These are phyloP conservation scores for Moricandia arvensis DNA, from an alignment of 345 rosid genomes.

Conservation along the genomic window DNA sequence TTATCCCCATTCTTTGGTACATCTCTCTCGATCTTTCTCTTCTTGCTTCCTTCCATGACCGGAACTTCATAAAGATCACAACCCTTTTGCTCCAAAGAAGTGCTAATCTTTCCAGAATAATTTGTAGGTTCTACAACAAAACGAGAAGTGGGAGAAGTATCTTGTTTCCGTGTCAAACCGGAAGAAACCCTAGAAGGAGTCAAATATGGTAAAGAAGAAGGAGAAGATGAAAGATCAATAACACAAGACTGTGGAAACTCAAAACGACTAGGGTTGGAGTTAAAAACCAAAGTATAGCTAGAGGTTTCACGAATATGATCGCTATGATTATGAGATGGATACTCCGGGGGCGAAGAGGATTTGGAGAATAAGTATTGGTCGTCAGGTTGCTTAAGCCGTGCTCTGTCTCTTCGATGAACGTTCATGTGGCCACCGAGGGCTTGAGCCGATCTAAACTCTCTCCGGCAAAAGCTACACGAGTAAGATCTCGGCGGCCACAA, in stretches of 20 bases:
- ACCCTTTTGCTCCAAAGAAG: conserved; percentile 33
- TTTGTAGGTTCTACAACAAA: conserved; percentile 28
- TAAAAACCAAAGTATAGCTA: conserved; percentile 46
- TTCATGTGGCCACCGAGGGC: conserved; percentile 98
- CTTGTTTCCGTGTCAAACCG: conserved; percentile 32
- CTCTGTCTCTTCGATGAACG: conserved; percentile 90
- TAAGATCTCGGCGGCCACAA: conserved; percentile 96
- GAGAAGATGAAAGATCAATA: conserved; percentile 33
- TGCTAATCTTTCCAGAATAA: conserved; percentile 11
- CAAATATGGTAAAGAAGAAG: conserved; percentile 39
- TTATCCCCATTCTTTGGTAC: conserved; percentile 34
- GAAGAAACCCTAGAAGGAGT: conserved; percentile 56
- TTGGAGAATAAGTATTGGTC: conserved; percentile 37
- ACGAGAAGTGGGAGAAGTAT: conserved; percentile 41
- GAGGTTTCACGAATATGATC: conserved; percentile 30
- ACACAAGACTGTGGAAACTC: conserved; percentile 31
- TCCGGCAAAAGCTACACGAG: conserved; percentile 74
- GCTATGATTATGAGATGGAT: conserved; percentile 40
- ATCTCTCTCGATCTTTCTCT: conserved; percentile 33
- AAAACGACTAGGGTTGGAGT: conserved; percentile 64
- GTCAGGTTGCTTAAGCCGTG: conserved; percentile 69
- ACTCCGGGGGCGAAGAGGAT: conserved; percentile 40
- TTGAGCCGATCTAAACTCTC: conserved; percentile 88
- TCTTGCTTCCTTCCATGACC: conserved; percentile 38
- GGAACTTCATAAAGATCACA: conserved; percentile 34